A percentile compares a stretch with the other conserved stretches of the same genome.
These are phyloP conservation scores for Phytophthora megakarya DNA, from an alignment of 352 stramenopile genomes.

Conservation along the genomic window DNA sequence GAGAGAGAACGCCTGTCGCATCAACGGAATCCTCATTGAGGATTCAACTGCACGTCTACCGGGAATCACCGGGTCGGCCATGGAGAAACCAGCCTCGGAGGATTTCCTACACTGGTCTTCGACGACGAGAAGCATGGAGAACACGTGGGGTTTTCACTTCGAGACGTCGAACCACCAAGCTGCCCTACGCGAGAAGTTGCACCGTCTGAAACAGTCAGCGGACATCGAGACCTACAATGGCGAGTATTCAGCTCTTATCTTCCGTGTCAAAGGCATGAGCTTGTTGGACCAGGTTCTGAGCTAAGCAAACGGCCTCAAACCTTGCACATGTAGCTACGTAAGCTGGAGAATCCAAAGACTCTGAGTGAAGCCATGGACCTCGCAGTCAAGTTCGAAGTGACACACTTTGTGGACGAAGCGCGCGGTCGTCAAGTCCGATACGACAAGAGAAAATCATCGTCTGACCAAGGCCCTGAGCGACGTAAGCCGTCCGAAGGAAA, in stretches of 20 bases:
- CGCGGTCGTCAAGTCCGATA: too few species aligned
- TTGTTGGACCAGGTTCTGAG: neutral
- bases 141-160: neutral
- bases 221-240: constrained; percentile 4
- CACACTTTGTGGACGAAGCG: too few species aligned
- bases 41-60: neutral
- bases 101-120: neutral
- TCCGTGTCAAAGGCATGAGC: neutral
- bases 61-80: neutral
- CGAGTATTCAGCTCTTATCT: constrained; percentile 2
- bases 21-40: neutral
- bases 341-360: neutral
- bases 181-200: neutral
- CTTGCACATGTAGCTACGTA: neutral
- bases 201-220: neutral
- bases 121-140: neutral
- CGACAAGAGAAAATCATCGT: too few species aligned
- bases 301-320: neutral
- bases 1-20: neutral
- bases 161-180: neutral
- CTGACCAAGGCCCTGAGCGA: too few species aligned
- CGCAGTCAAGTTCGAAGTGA: neutral
- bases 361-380: neutral
- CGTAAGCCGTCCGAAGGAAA: too few species aligned
- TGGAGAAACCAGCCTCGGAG: neutral